A percentile compares a stretch with the other conserved stretches of the same genome.
These are phyloP conservation scores for Drechslerella stenobrocha DNA, from an alignment of 2,329 filamentous ascomycete genomes.

Conservation along the genomic window DNA sequence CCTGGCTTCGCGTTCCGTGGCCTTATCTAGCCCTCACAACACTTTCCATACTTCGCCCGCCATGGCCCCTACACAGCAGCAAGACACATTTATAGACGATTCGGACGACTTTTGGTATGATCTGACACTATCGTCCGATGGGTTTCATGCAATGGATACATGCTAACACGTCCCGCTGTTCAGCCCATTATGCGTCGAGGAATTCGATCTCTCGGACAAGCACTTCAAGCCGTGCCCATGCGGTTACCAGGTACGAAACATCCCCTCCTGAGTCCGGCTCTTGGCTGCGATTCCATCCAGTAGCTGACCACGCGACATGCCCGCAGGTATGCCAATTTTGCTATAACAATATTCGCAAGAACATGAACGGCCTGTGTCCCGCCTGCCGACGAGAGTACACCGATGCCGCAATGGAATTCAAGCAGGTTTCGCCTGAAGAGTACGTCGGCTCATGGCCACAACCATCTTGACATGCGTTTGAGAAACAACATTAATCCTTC, in stretches of 20 bases:
- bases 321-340: conserved; percentile 96
- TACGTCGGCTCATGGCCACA: conserved; percentile 59
- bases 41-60: conserved; percentile 15
- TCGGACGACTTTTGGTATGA: conserved; percentile 71
- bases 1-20: conserved; percentile 2
- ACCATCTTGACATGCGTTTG: not conserved
- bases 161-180: conserved; percentile 52
- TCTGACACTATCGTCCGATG: conserved; percentile 4
- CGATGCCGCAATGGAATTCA: conserved; percentile 96
- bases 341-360: conserved; percentile 98
- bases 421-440: conserved; percentile 93
- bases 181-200: conserved; percentile 96
- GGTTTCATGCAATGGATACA: conserved; percentile 8
- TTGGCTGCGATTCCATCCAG: conserved; percentile 37
- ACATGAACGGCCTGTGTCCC: conserved; percentile 96
- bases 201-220: conserved; percentile 95
- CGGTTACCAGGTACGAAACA: conserved; percentile 77
- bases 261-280: conserved; percentile 7
- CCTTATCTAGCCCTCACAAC: not conserved
- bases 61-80: conserved; percentile 63
- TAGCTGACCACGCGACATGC: not conserved
- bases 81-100: conserved; percentile 72
- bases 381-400: conserved; percentile 94
- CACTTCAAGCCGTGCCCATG: conserved; percentile 97
- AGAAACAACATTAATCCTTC: not conserved